Conservation (phyloP, 371 early-diverging fungal species). For the Mortierella sp. region DNA sequence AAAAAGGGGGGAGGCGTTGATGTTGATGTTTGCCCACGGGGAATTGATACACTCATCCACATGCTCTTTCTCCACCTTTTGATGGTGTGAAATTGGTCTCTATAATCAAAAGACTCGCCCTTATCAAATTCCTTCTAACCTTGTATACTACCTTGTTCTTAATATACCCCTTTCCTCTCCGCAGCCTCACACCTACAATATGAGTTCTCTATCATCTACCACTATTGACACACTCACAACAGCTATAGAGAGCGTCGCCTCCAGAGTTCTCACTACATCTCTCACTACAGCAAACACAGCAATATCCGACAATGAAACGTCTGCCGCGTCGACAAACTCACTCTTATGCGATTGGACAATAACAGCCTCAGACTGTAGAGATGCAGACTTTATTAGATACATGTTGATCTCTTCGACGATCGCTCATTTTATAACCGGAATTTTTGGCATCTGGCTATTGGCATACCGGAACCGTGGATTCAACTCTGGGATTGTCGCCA, state of each 20-base stretch:
- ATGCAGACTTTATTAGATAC: conserved; percentile 36
- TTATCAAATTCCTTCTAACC: background rate
- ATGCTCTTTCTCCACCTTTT: background rate
- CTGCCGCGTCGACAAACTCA: background rate
- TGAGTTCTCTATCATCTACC: background rate
- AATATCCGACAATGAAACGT: background rate
- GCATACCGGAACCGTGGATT: conserved; percentile 45
- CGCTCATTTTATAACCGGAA: conserved; percentile 17
- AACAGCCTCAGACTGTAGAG: conserved; percentile 28
- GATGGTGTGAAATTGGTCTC: background rate
- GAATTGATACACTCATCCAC: background rate
- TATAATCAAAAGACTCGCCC: background rate
- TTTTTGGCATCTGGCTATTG: conserved; percentile 41
- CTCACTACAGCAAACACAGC: background rate
- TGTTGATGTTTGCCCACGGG: background rate
- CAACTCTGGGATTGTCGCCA: conserved; percentile 40
- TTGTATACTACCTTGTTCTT: background rate
- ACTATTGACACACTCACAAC: background rate
- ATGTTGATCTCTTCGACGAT: conserved; percentile 18
- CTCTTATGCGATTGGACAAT: conserved; percentile 53
- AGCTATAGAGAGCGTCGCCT: background rate
- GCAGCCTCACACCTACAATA: background rate
- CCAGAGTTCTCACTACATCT: background rate
- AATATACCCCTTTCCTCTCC: background rate
- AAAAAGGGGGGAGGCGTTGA: background rate